These are phyloP conservation scores for Prunus mongolica DNA, from an alignment of 306 rosid genomes.

Conservation along the genomic window DNA sequence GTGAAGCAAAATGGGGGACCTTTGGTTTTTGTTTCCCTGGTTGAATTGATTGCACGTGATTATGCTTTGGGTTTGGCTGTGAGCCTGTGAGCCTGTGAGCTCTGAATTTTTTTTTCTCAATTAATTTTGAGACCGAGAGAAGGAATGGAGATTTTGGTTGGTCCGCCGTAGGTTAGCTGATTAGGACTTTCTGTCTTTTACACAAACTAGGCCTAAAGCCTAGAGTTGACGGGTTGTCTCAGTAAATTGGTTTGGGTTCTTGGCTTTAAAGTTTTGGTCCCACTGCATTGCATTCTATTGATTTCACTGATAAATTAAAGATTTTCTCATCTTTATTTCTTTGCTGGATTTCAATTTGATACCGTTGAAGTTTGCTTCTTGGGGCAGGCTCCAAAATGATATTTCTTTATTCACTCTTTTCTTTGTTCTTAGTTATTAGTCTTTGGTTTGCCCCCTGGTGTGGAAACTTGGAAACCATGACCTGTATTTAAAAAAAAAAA, in stretches of 20 bases:
- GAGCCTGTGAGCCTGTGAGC: not conserved
- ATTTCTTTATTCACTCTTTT: not conserved
- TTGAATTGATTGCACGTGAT: conserved; percentile 26
- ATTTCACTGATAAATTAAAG: not conserved
- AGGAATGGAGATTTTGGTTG: conserved; percentile 9
- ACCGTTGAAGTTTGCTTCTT: not conserved
- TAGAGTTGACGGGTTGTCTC: conserved; percentile 23
- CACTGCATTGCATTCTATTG: not conserved
- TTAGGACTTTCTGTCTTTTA: conserved; percentile 11
- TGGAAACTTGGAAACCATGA: not conserved
- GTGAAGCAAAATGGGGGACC: conserved; percentile 20
- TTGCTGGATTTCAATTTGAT: not conserved
- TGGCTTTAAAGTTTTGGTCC: not conserved
- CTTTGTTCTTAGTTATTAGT: not conserved
- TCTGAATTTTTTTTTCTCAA: conserved; percentile 3
- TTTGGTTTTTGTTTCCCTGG: not conserved
- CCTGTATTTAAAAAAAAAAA: not conserved
- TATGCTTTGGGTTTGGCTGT: not conserved
- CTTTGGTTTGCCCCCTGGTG: not conserved
- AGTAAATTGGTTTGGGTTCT: not conserved
- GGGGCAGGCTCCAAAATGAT: not conserved
- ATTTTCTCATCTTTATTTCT: not conserved
- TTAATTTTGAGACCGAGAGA: conserved; percentile 14
- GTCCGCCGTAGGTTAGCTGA: conserved; percentile 15
- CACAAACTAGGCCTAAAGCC: conserved; percentile 10